A percentile compares a stretch with the other conserved stretches of the same genome.
phyloP scores from a whole-genome alignment of 2,329 filamentous ascomycete genomes.

The Paecilomyces formosus region DNA sequence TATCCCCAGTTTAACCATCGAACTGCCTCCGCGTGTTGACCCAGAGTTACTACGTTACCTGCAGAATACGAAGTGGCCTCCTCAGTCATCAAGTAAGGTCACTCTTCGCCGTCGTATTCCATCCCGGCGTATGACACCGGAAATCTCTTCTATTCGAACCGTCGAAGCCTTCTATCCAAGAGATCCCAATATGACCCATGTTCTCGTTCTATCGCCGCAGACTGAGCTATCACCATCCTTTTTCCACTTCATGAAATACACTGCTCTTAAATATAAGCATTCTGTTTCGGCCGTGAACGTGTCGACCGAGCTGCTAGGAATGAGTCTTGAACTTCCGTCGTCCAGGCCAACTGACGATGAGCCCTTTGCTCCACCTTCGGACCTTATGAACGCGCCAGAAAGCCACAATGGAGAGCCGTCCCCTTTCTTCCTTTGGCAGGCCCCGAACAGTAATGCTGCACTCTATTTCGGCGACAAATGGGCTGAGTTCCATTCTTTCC shows the following conservation, averaged over 20 bases:
- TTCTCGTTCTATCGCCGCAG: slow-evolving; percentile 78
- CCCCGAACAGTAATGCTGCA: slow-evolving; percentile 72
- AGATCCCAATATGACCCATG: slow-evolving; percentile 57
- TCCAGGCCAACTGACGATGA: slow-evolving; percentile 45
- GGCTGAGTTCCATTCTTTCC: slow-evolving; percentile 75
- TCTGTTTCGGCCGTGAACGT: slow-evolving; percentile 44
- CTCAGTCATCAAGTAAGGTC: slow-evolving; percentile 43
- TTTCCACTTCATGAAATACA: slow-evolving; percentile 78
- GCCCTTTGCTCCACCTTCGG: slow-evolving; percentile 44
- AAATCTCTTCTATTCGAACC: slow-evolving; percentile 67
- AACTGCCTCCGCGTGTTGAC: slow-evolving; percentile 68
- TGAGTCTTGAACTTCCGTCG: slow-evolving; percentile 70
- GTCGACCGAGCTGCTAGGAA: slow-evolving; percentile 58
- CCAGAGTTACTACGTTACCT: slow-evolving; percentile 56
- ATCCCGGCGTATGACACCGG: slow-evolving; percentile 51
- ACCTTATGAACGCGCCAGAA: neutral
- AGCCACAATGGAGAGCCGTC: slow-evolving; percentile 18
- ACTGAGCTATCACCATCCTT: slow-evolving; percentile 72
- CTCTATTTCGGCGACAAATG: slow-evolving; percentile 81
- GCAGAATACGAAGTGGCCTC: slow-evolving; percentile 61
- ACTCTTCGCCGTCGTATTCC: slow-evolving; percentile 69
- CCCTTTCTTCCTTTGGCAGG: slow-evolving; percentile 74
- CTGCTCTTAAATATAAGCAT: slow-evolving; percentile 69
- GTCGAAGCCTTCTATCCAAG: slow-evolving; percentile 83
- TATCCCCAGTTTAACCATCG: slow-evolving; percentile 71